phyloP scores from a whole-genome alignment of 1,139 yeast genomes.

The Ogataea hybrid region DNA sequence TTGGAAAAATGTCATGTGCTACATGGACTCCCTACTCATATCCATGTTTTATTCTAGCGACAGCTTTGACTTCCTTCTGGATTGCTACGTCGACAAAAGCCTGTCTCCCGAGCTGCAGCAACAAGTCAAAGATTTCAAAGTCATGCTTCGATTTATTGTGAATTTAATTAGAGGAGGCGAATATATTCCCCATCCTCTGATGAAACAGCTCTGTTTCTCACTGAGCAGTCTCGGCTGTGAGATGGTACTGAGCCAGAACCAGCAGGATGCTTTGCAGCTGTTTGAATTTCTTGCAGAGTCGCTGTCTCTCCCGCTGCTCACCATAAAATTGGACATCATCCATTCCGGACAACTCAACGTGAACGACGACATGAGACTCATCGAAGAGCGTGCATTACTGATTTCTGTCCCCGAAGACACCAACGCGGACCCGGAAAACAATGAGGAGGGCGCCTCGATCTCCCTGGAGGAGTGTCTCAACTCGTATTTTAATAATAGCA shows the following conservation, averaged over 20 bases:
- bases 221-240: constrained; percentile 50
- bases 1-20: constrained; percentile 72
- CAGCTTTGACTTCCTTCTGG: constrained; percentile 66
- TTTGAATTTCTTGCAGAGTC: constrained; percentile 67
- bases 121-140: constrained; percentile 44
- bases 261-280: constrained; percentile 67
- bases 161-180: constrained; percentile 66
- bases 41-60: constrained; percentile 66
- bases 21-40: constrained; percentile 66
- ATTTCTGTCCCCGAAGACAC: constrained; percentile 59
- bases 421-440: not conserved
- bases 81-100: constrained; percentile 24
- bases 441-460: constrained; percentile 34
- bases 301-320: constrained; percentile 69
- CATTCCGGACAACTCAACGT: constrained; percentile 70
- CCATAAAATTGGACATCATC: constrained; percentile 71
- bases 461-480: constrained; percentile 72
- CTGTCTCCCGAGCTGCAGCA: constrained; percentile 25
- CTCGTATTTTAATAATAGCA: constrained; percentile 68
- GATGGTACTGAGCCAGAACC: constrained; percentile 57
- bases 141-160: constrained; percentile 61
- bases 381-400: constrained; percentile 66
- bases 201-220: constrained; percentile 45
- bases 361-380: constrained; percentile 65
- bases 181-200: constrained; percentile 57